Percentiles rank a stretch among this genome's conserved stretches.
phyloP scores from a whole-genome alignment of 2,329 filamentous ascomycete species.

The Phyllosticta ampelicida region DNA sequence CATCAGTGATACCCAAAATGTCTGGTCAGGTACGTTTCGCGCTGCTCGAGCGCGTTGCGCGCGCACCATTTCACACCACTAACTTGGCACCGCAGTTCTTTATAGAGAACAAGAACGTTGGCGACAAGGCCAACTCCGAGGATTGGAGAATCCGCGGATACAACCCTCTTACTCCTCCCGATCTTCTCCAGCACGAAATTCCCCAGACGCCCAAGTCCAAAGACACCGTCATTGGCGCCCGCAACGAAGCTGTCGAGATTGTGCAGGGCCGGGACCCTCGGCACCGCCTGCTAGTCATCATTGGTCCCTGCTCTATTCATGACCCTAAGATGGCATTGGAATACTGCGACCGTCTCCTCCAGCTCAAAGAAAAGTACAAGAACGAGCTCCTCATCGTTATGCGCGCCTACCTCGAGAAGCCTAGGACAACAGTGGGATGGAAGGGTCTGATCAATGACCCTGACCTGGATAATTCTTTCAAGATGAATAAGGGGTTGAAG shows the following conservation, averaged over 20 bases:
- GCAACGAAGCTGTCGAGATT: slow-evolving; percentile 50
- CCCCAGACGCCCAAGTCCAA: slow-evolving; percentile 41
- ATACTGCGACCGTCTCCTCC: slow-evolving; percentile 77
- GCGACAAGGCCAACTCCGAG: slow-evolving; percentile 38
- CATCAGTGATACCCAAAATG: neutral
- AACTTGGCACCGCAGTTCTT: slow-evolving; percentile 31
- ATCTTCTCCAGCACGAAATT: slow-evolving; percentile 93
- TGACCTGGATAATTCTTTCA: slow-evolving; percentile 95
- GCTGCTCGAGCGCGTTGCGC: neutral
- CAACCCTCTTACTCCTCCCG: slow-evolving; percentile 85
- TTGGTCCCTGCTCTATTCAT: slow-evolving; percentile 96
- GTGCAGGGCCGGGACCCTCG: slow-evolving; percentile 49
- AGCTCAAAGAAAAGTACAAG: slow-evolving; percentile 77
- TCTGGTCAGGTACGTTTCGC: slow-evolving; percentile 1
- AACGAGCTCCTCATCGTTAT: slow-evolving; percentile 90
- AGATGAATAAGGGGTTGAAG: slow-evolving; percentile 95
- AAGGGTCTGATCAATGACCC: slow-evolving; percentile 98
- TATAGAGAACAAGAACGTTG: slow-evolving; percentile 39
- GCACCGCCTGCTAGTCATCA: slow-evolving; percentile 60
- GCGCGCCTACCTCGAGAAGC: slow-evolving; percentile 98
- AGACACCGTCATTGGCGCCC: slow-evolving; percentile 47
- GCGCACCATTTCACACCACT: neutral
- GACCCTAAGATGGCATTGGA: slow-evolving; percentile 82
- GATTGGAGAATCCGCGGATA: slow-evolving; percentile 60
- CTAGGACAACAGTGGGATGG: slow-evolving; percentile 94